phyloP scores from a whole-genome alignment of 106 monocot genomes.

The Alisma plantagoaquatica region DNA sequence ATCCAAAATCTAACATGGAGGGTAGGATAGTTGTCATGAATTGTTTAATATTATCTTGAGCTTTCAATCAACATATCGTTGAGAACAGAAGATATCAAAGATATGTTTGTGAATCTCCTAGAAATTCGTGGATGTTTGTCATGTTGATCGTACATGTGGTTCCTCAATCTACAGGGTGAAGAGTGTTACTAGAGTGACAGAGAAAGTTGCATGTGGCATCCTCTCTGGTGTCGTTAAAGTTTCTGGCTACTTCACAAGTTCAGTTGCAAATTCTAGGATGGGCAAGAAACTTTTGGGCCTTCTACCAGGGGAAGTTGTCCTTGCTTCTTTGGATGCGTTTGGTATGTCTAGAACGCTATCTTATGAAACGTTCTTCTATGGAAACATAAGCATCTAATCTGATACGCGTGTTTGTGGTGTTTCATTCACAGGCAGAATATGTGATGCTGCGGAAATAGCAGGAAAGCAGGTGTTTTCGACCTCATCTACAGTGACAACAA shows the following conservation, averaged over 20 bases:
- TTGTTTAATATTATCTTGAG: too few relatives aligned
- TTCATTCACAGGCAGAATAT: conserved; percentile 51
- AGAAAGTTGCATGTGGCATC: conserved; percentile 58
- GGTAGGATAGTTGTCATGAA: too few relatives aligned
- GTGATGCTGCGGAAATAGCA: conserved; percentile 74
- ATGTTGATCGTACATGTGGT: too few relatives aligned
- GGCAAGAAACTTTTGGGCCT: conserved; percentile 77
- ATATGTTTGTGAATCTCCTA: too few relatives aligned
- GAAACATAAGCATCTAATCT: background rate
- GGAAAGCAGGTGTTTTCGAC: conserved; percentile 78
- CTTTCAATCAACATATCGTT: too few relatives aligned
- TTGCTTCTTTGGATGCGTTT: conserved; percentile 88
- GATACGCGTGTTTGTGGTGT: background rate
- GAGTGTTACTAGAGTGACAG: conserved; percentile 69
- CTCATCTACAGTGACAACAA: conserved; percentile 73
- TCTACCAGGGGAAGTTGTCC: conserved; percentile 65
- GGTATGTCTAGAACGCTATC: conserved; percentile 58
- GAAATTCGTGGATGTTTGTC: conserved; percentile 1
- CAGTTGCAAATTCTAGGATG: conserved; percentile 59
- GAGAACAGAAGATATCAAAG: too few relatives aligned
- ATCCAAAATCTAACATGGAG: too few relatives aligned
- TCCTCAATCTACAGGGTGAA: conserved; percentile 68
- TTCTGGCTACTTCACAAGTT: conserved; percentile 77
- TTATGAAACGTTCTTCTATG: conserved; percentile 3
- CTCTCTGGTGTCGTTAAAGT: conserved; percentile 75